Evolutionary conservation across 2,329 filamentous ascomycete genomes (phyloP), one percentile per base, ranked within the genome.

Genomic region (Alternaria conjuncta): DNA sequence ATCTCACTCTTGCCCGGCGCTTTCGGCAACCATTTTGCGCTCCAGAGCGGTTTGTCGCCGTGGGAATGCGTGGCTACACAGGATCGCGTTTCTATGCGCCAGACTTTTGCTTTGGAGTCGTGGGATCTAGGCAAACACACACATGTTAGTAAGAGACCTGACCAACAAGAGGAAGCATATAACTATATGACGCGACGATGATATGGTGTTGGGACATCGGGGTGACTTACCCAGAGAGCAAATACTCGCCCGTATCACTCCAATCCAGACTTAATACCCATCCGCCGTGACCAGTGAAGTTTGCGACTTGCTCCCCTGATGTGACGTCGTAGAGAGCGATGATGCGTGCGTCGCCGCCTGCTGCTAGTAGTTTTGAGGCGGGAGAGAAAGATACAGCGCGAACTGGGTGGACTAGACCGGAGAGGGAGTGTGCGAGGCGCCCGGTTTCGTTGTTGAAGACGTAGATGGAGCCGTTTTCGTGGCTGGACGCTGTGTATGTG

Each of bases 1-100:
- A 81, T 80, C 64, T 82, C 80, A 58, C 77, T 79, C 60, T 77
- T 73, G 3, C 68, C 68, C 1, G 71, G 63, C 11, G 69, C 67
- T 61, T 80, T 81, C 0, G 79, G 79, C 57, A 82, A 59, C 80
- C 80, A 82, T 61, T 74, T 79, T 11, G 74, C 79, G 9, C 74
- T 68, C 80, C 80, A 82, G 10, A 82, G 61, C 1, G 77, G 74
- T 66, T 79, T 79, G 43, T 81, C 94, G 6, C 92, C 94, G 82
- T 98, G 94, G 61, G 91, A 94, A 78, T 97, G 93, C 10, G 96
- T 99, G 12, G 95, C 94, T 47, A 99, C 96, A 77, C 96, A 98
- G 5, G 86, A 86, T 60, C 89, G 87, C 32, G 90, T 88, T 73
- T 97, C 94, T 63, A 97, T 88, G 28, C 93, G 95, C 96, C 96